These are phyloP conservation scores for Macrolepiota dolichaula DNA, from an alignment of 768 basidiomycete genomes.

Conservation along the genomic window DNA sequence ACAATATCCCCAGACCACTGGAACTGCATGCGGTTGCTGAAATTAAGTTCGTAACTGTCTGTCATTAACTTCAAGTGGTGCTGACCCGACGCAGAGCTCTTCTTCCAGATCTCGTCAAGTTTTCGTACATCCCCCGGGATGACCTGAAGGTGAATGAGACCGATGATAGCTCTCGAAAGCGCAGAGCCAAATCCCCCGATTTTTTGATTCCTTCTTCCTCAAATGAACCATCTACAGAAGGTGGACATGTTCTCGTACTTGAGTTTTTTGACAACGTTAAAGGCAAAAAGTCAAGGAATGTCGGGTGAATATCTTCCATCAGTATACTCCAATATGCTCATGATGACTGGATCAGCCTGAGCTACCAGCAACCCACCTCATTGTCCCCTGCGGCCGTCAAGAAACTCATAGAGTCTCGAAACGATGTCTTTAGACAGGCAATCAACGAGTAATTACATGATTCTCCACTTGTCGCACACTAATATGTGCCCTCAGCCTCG, in stretches of 20 bases:
- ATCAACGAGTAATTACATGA: conserved; percentile 55
- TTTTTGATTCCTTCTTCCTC: conserved; percentile 48
- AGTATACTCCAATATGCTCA: background rate
- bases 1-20: conserved; percentile 52
- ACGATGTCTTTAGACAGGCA: conserved; percentile 59
- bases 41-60: conserved; percentile 58
- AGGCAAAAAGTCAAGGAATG: conserved; percentile 28
- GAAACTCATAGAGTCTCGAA: conserved; percentile 69
- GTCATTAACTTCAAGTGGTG: background rate
- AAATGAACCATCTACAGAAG: conserved; percentile 22
- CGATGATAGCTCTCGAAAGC: conserved; percentile 9
- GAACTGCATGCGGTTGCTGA: conserved; percentile 78
- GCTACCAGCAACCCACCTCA: conserved; percentile 28
- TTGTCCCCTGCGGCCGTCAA: conserved; percentile 58
- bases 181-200: conserved; percentile 14
- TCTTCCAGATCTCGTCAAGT: conserved; percentile 77
- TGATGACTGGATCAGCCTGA: conserved; percentile 12
- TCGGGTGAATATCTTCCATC: conserved; percentile 20
- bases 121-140: conserved; percentile 72
- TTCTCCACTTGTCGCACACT: background rate
- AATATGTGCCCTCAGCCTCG: conserved; percentile 39
- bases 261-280: conserved; percentile 37
- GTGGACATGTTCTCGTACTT: conserved; percentile 42
- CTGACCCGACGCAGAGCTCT: conserved; percentile 50
- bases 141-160: conserved; percentile 52